A percentile compares a stretch with the other conserved stretches of the same genome.
Conservation (phyloP, 139 green algal genomes). For the Chlorella sp. region DNA sequence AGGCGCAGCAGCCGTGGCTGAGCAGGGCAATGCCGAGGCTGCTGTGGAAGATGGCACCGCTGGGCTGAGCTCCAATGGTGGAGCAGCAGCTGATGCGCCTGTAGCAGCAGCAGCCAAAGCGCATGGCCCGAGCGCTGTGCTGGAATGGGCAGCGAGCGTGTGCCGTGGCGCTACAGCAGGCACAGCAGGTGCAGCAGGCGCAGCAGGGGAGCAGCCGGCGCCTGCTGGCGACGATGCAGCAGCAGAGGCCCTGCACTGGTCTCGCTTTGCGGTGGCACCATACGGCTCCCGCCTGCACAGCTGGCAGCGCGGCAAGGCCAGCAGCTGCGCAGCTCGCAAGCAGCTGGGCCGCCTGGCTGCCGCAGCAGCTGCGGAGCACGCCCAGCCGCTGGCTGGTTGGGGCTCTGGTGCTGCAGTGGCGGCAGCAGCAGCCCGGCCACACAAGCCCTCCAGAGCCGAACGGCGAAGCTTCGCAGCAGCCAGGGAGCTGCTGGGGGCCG, state of each 20-base stretch:
- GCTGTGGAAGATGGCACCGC: background rate
- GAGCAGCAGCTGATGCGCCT: background rate
- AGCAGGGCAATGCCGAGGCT: background rate
- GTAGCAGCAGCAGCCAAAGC: background rate
- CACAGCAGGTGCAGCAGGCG: background rate
- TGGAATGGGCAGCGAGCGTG: conserved; percentile 14
- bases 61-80: background rate
- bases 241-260: background rate
- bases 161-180: conserved; percentile 5
- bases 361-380: background rate
- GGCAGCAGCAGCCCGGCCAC: background rate
- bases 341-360: background rate
- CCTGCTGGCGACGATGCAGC: background rate
- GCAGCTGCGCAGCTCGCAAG: background rate
- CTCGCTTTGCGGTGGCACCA: background rate
- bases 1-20: background rate
- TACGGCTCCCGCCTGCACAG: conserved; percentile 25
- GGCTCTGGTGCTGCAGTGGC: background rate
- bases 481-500: background rate
- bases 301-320: conserved; percentile 6
- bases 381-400: conserved; percentile 4
- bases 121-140: background rate
- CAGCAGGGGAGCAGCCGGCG: background rate
- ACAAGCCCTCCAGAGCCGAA: background rate
- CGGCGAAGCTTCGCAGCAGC: background rate